Percentiles rank a stretch among this genome's conserved stretches.
Evolutionary conservation across 2,329 filamentous ascomycete species (phyloP).

Genomic region (Pestalotiopsis sp.): DNA sequence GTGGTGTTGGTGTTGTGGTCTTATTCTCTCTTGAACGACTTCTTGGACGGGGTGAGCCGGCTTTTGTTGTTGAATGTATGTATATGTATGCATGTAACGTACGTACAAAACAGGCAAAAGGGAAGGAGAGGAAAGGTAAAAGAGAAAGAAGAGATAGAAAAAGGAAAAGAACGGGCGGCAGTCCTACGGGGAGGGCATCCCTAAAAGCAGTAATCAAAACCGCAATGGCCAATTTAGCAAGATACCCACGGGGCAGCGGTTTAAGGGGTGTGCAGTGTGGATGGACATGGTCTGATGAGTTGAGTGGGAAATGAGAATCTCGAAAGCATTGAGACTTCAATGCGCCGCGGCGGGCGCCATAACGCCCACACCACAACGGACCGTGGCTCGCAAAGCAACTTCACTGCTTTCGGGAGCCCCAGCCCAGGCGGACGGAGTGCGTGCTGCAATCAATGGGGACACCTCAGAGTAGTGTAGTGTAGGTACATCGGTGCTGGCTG

Average conservation of each 20-base stretch:
- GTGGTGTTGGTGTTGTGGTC: neutral
- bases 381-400: conserved; percentile 23
- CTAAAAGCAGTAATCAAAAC: conserved; percentile 31
- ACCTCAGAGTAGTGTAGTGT: neutral
- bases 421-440: neutral
- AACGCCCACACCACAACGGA: conserved; percentile 29
- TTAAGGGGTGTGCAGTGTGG: conserved; percentile 24
- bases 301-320: conserved; percentile 28
- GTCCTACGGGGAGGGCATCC: conserved; percentile 3
- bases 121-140: conserved; percentile 17
- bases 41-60: neutral
- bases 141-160: conserved; percentile 17
- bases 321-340: conserved; percentile 30
- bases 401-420: neutral
- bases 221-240: conserved; percentile 28
- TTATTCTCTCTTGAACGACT: neutral
- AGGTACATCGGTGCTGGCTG: neutral
- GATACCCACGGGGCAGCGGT: conserved; percentile 23
- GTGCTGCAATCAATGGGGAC: neutral
- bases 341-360: conserved; percentile 22
- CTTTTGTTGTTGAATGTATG: neutral
- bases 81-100: conserved; percentile 17
- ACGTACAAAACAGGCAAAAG: conserved; percentile 14
- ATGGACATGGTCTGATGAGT: conserved; percentile 19
- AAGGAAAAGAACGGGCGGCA: conserved; percentile 11